Base-by-base conservation (phyloP, 2,329 filamentous ascomycete species). In the Diaporthe longicolla region DNA sequence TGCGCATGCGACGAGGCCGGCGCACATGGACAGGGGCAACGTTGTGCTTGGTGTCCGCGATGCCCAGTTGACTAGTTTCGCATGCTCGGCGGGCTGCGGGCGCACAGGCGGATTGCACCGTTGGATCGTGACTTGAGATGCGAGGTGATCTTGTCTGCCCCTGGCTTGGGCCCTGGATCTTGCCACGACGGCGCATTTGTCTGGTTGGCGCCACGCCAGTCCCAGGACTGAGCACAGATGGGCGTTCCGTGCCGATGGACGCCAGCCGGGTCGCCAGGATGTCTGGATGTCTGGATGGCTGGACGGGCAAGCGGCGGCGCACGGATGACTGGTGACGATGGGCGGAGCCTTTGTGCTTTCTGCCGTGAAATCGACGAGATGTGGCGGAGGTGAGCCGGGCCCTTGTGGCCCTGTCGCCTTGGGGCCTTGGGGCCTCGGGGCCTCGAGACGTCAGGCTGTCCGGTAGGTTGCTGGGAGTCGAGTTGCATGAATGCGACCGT, bases 401-500 rank as follows among this genome's bases (percentile, higher is more conserved):
- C 37, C 37, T 45, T 37, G 37, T 37, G 37, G 29, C 29, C 29
- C 29, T 32, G 29, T 32, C 29, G 29, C 37, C 37, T 13, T 37
- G 37, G 13, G 10, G 37, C 10, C 37, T 3, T 13, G 37, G 13
- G 37, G 37, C 37, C 10, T 4, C 6, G 37, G 19, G 13, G 40
- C 40, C 13, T 6, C 9, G 59, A 45, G 24, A 24, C 24, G 59
- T 63, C 59, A 54, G 40, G 10, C 32, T 54, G 29, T 26, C 19
- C 32, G 48, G 37, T 19, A 68, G 63, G 63, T 37, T 68, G 29
- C n/a, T 50, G 63, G 45, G 48, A 26, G 19, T 26, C 48, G 48
- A 68, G 48, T 54, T 54, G 63, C 63, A 68, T 68, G 63, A 68
- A 68, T 68, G 63, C 48, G 63, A 68, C 63, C 29, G 63, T 68